Base-by-base conservation (phyloP, 805 yeast species). In the Candida qinlingensis region DNA sequence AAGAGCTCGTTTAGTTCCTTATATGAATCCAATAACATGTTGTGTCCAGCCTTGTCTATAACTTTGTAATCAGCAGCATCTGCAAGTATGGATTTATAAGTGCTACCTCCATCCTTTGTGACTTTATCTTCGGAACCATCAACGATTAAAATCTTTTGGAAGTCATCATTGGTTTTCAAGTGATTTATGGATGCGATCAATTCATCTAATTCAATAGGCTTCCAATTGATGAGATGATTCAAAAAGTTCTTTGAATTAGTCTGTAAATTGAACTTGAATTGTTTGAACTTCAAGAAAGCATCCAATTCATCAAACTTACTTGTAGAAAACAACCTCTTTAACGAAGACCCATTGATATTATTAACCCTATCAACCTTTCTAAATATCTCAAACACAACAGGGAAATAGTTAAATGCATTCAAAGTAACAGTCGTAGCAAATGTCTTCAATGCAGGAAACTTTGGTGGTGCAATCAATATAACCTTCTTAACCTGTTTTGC, bases 391-490 rank as follows among this genome's bases (percentile, higher is more conserved):
- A 61, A 57, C 1, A 59, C 3, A 13, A 42, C 12, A 52, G 61
- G 37, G 41, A 31, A 4, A 9, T 33, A 8, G 39, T 39, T 33
- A 49, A 49, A 19, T 37, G 5, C 7, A 19, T 45, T n/a, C 50
- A 42, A 5, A 40, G 41, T 1, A 38, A 28, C 5, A 10, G 45
- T 34, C 47, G 55, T 9, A 12, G 29, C 29, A 38, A 39, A 7
- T 34, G 44, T 36, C 29, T 52, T 49, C 8, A 42, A n/a, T 11
- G 44, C 42, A 8, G 57, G 53, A 11, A 49, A 46, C 33, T 63
- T 62, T 7, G 87, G 85, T 3, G 83, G 80, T 1, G 82, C 68
- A 42, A 80, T 56, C 29, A 80, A 62, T 5, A 75, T 44, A 12
- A 49, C 37, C 5, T 50, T 51, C 7, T 51, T 51, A 5, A 59